Evolutionary conservation across 2,329 filamentous ascomycete genomes (phyloP), one percentile per base, ranked within the genome.

Genomic region (Trichoderma harzianum): DNA sequence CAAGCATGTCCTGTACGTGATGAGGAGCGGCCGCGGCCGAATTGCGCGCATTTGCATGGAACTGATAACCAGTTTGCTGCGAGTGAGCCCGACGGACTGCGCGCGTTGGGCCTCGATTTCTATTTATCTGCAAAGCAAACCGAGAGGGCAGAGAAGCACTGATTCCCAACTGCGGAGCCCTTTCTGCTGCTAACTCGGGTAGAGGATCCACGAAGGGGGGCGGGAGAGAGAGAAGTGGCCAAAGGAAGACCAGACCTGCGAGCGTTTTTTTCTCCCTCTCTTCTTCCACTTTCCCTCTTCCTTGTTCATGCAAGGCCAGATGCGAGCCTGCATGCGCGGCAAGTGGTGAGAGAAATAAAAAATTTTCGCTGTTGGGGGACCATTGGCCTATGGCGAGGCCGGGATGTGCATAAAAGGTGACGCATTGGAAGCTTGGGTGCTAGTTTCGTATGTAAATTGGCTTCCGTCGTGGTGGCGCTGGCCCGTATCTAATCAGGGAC

Each of bases 121-220:
- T 57, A 57, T 57, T 43, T 69, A 51, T 36, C 43, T 61, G 66
- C 28, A 60, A 30, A 39, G 32, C 32, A 32, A 16, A 21, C 47
- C 47, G 47, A 21, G 34, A 55, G 30, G 30, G 30, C n/a, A 60
- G 51, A 18, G 58, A 70, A 70, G 68, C 68, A 70, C 6, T 70
- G 68, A 57, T 36, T 64, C 60, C 68, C 68, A 70, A 70, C 60
- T 70, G 68, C 68, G 68, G 68, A 70, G 68, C 66, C 66, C 18
- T 24, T 62, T 34, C 43, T 61, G n/a, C 53, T 51, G 67, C 57
- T 36, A 51, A 36, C 57, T 24, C 12, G 57, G 5, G 26, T 7
- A 12, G 28, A 11, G 66, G 30, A 51, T 61, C 66, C 66, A 66
- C 64, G 64, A 28, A 32, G 32, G 12, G 63, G 18, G 16, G 55